phyloP scores from a whole-genome alignment of 257 asterid genomes.

The Solanum virginianum region DNA sequence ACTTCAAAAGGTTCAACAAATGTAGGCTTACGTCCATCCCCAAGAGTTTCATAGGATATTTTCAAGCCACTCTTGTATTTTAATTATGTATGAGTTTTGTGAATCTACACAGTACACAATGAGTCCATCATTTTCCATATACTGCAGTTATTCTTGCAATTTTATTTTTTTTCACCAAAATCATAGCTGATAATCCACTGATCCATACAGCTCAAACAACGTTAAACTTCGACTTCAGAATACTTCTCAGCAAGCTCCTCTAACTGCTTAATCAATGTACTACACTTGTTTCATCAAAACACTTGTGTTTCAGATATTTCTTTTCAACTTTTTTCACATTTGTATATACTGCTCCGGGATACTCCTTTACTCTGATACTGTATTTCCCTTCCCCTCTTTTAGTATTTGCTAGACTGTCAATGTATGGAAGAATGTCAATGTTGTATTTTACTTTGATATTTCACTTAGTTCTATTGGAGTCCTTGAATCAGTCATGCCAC shows the following conservation, averaged over 20 bases:
- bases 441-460: not conserved
- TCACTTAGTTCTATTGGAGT: too few relatives aligned
- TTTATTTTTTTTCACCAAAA: slow-evolving; percentile 5
- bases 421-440: not conserved
- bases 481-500: not conserved
- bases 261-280: not conserved
- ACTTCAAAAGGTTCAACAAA: not conserved
- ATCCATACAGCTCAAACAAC: slow-evolving; percentile 5
- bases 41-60: not conserved
- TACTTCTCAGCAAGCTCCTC: not conserved
- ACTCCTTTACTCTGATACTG: not conserved
- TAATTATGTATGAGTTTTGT: too few relatives aligned
- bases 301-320: not conserved
- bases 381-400: not conserved
- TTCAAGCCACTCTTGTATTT: not conserved
- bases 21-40: not conserved
- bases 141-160: not conserved
- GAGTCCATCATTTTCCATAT: not conserved
- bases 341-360: not conserved
- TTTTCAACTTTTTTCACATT: not conserved
- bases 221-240: not conserved
- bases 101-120: too few relatives aligned
- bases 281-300: not conserved
- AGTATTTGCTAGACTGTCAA: not conserved
- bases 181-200: slow-evolving; percentile 6